These are phyloP conservation scores for Penicillium janthinellum DNA, from an alignment of 2,329 filamentous ascomycete species.

Conservation along the genomic window DNA sequence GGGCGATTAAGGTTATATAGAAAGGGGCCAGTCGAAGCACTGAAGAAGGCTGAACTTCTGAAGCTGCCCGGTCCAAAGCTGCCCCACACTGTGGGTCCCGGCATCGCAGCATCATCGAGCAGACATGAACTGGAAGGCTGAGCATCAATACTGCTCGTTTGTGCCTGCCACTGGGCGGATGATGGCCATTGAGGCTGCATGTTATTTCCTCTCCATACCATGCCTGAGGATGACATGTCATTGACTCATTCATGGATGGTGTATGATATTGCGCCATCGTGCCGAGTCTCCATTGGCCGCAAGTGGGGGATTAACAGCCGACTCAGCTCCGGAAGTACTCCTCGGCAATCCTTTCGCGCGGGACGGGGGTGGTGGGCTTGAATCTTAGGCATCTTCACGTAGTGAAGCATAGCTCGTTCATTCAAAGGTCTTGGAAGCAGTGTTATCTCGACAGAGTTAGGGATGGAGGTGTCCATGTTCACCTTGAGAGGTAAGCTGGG, in stretches of 20 bases:
- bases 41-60: not conserved
- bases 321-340: constrained; percentile 7
- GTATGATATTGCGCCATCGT: constrained; percentile 37
- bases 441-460: not conserved
- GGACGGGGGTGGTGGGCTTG: not conserved
- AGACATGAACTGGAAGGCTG: not conserved
- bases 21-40: constrained; percentile 1
- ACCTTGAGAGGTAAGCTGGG: not conserved
- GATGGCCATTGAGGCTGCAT: not conserved
- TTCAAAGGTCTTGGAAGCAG: not conserved
- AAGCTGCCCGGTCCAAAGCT: not conserved
- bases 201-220: too few species aligned
- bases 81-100: constrained; percentile 11
- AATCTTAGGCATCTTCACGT: too few species aligned
- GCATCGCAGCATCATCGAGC: not conserved
- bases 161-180: too few species aligned
- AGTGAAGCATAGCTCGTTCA: not conserved
- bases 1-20: not conserved
- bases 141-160: not conserved
- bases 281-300: constrained; percentile 32
- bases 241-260: constrained; percentile 6
- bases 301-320: constrained; percentile 27
- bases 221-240: not conserved
- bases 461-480: not conserved
- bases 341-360: constrained; percentile 29